Evolutionary conservation across 2,329 filamentous ascomycete genomes (phyloP).

Genomic region (Neofusicoccum cordaticola): DNA sequence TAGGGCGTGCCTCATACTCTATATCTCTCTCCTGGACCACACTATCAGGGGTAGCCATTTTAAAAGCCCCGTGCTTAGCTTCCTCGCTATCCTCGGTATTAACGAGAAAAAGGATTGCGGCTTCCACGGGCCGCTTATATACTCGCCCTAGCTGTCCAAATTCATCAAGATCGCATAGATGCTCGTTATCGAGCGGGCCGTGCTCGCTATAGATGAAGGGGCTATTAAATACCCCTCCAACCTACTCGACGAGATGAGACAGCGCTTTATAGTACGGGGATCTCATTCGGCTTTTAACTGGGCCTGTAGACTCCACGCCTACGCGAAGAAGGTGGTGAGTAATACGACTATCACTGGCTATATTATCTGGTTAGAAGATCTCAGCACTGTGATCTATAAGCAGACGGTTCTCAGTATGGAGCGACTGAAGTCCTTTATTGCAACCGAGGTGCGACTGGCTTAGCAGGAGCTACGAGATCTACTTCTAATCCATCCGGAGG

Average conservation of each 20-base stretch:
- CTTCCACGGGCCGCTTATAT: constrained; percentile 17
- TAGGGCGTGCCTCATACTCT: constrained; percentile 20
- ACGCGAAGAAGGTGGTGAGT: too few relatives aligned
- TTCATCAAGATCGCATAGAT: constrained; percentile 25
- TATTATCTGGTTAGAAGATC: too few relatives aligned
- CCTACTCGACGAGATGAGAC: background rate
- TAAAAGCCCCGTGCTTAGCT: constrained; percentile 21
- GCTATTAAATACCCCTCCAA: background rate
- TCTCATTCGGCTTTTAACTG: too few relatives aligned
- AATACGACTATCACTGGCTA: too few relatives aligned
- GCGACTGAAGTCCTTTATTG: too few relatives aligned
- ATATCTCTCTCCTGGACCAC: constrained; percentile 22
- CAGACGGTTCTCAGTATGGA: too few relatives aligned
- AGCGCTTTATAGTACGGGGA: too few relatives aligned
- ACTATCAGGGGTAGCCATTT: constrained; percentile 20
- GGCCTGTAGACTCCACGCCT: too few relatives aligned
- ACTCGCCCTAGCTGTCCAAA: constrained; percentile 21
- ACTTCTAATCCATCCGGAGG: too few relatives aligned
- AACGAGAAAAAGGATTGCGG: constrained; percentile 1
- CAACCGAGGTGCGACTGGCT: too few relatives aligned
- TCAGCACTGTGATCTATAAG: too few relatives aligned
- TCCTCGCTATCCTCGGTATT: constrained; percentile 21
- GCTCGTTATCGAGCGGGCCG: constrained; percentile 22
- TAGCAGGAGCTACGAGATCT: too few relatives aligned
- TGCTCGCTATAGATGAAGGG: constrained; percentile 13